Evolutionary conservation across 495 filamentous ascomycete species (phyloP).

Genomic region (Aspergillus sparsus): DNA sequence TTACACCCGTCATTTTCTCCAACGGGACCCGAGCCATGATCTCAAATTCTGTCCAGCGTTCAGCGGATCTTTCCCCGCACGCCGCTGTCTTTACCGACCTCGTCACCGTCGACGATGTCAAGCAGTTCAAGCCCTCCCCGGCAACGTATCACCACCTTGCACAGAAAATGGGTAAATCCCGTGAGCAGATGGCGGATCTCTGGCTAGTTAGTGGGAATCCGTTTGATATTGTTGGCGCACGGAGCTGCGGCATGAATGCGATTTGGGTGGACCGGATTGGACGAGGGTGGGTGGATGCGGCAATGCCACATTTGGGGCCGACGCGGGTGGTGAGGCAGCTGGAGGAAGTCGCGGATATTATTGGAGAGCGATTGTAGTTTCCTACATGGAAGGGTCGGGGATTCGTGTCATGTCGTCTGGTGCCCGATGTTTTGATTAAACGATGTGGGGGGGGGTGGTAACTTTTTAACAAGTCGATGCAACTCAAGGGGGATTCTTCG

Average conservation of each 20-base stretch:
- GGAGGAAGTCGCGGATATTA: slow-evolving; percentile 31
- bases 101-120: slow-evolving; percentile 61
- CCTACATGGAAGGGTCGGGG: too few relatives aligned
- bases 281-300: slow-evolving; percentile 42
- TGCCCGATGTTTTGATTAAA: too few relatives aligned
- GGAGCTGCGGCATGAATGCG: slow-evolving; percentile 53
- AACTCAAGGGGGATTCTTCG: too few relatives aligned
- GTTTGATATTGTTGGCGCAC: slow-evolving; percentile 67
- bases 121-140: slow-evolving; percentile 69
- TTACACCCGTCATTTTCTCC: slow-evolving; percentile 69
- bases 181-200: slow-evolving; percentile 52
- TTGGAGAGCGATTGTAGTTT: slow-evolving; percentile 9
- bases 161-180: slow-evolving; percentile 49
- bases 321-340: slow-evolving; percentile 34
- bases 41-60: slow-evolving; percentile 56
- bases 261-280: slow-evolving; percentile 69
- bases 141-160: slow-evolving; percentile 63
- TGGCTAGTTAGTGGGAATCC: slow-evolving; percentile 80
- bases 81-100: slow-evolving; percentile 53
- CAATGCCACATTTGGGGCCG: slow-evolving; percentile 30
- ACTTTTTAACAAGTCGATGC: too few relatives aligned
- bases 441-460: too few relatives aligned
- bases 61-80: slow-evolving; percentile 55
- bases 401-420: too few relatives aligned
- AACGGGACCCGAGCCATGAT: slow-evolving; percentile 72